Evolutionary conservation across 2,329 filamentous ascomycete species (phyloP).

Genomic region (Huntiella omanensis): DNA sequence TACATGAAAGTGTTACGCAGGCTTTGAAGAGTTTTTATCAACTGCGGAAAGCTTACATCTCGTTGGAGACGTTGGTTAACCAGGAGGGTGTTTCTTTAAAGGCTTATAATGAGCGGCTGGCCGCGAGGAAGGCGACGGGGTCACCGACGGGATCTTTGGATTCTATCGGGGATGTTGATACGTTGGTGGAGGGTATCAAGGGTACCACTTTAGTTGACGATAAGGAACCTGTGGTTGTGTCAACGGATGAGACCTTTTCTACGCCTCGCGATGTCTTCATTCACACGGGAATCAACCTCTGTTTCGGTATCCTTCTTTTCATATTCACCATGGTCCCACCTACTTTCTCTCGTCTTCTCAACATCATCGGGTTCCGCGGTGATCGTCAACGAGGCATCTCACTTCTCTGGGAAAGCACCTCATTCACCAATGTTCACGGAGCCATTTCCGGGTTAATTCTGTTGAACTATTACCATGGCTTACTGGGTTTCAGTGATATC

Average conservation of each 20-base stretch:
- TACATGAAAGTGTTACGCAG: constrained; percentile 86
- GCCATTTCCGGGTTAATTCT: constrained; percentile 69
- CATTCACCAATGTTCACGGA: constrained; percentile 79
- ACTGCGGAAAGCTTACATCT: constrained; percentile 69
- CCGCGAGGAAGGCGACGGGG: background rate
- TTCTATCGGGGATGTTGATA: constrained; percentile 5
- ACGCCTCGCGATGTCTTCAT: constrained; percentile 74
- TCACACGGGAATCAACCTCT: constrained; percentile 74
- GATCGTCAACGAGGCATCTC: constrained; percentile 65
- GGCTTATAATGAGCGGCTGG: constrained; percentile 6
- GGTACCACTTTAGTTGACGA: constrained; percentile 15
- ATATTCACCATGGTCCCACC: constrained; percentile 88
- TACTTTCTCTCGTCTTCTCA: constrained; percentile 68
- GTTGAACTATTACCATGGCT: constrained; percentile 72
- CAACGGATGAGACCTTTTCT: background rate
- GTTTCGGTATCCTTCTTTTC: constrained; percentile 70
- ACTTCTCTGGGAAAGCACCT: constrained; percentile 80
- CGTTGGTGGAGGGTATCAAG: constrained; percentile 18
- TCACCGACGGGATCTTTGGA: background rate
- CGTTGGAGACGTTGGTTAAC: constrained; percentile 60
- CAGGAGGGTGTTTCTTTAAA: constrained; percentile 40
- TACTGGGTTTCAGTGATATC: constrained; percentile 77
- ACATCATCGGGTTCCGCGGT: constrained; percentile 77
- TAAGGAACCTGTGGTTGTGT: constrained; percentile 14
- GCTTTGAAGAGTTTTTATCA: constrained; percentile 86